Percentiles rank a stretch among this genome's conserved stretches.
phyloP scores from a whole-genome alignment of 805 yeast species.

The Metschnikowia chrysomelidarum region DNA sequence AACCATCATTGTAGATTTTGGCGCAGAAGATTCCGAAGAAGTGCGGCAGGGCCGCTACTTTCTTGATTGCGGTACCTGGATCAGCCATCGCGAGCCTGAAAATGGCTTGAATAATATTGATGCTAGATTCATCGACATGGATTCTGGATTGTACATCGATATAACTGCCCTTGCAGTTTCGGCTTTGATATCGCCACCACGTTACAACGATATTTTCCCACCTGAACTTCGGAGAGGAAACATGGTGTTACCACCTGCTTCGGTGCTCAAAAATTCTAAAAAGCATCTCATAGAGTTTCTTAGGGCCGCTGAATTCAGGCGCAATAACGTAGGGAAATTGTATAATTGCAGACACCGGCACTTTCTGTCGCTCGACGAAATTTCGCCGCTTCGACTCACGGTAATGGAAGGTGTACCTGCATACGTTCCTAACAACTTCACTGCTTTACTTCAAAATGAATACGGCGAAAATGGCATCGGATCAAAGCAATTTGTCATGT shows the following conservation, averaged over 20 bases:
- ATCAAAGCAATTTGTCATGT: slow-evolving; percentile 4
- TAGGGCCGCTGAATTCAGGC: slow-evolving; percentile 16
- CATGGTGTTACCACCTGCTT: slow-evolving; percentile 15
- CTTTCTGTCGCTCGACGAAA: slow-evolving; percentile 30
- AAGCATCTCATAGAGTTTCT: too few relatives aligned
- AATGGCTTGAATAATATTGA: slow-evolving; percentile 53
- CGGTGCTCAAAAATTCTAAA: slow-evolving; percentile 9
- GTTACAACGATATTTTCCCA: slow-evolving; percentile 9
- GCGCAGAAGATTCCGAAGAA: slow-evolving; percentile 42
- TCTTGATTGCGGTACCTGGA: slow-evolving; percentile 42
- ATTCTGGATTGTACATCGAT: slow-evolving; percentile 69
- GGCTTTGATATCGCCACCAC: slow-evolving; percentile 2
- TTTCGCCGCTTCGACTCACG: slow-evolving; percentile 43
- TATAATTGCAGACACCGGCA: slow-evolving; percentile 43
- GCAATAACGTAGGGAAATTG: slow-evolving; percentile 25
- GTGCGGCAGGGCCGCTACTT: slow-evolving; percentile 49
- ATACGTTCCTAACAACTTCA: slow-evolving; percentile 49
- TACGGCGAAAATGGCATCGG: slow-evolving; percentile 29
- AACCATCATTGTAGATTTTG: slow-evolving; percentile 24
- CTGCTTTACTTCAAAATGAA: slow-evolving; percentile 44
- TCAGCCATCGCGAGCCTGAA: slow-evolving; percentile 51
- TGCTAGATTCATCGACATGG: slow-evolving; percentile 73
- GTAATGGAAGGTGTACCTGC: slow-evolving; percentile 50
- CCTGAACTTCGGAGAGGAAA: slow-evolving; percentile 18
- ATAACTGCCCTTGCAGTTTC: slow-evolving; percentile 58